Base-by-base conservation (phyloP, 129 eudicot genomes). In the Artemisia argyi region DNA sequence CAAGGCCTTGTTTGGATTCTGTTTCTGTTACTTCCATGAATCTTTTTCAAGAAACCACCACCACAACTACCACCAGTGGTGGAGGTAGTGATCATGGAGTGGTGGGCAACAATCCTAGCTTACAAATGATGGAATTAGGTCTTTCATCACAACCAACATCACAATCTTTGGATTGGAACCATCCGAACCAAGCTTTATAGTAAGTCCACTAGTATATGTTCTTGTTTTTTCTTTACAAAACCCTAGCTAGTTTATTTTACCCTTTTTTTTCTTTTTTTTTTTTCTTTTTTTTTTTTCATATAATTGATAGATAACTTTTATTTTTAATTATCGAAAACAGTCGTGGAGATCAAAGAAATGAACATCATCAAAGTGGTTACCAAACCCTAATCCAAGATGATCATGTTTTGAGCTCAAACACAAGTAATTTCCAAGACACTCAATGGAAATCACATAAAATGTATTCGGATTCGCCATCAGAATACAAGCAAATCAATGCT, bases 141-240 rank as follows among this genome's bases (percentile, higher is more conserved):
- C 93, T 88, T 61, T 84, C 97, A 58, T 82, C 96, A 74, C 96
- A 84, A 82, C 82, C 82, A 63, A 64, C 72, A 71, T 78, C 82
- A 16, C 80, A 74, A 52, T 48, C 84, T 1, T 73, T 86, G 83
- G 93, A 88, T 62, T 92, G 98, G 98, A 92, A 87, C 59, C 98
- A 88, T 62, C 89, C 96, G 98, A 92, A 87, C 59, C 98, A 89
- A 79, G 58, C 87, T 68, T 55, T 88, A 64, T 74, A 79, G 98
- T 92, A 83, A 89, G 94, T 79, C 71, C 54, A 76, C 35, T 61
- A 51, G 26, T 24, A 24, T 24, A 66, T 65, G 68, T 74, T 73
- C 55, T 61, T 62, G 51, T 56, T 24, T 22, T 28, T 20, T 68
- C 32, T 19, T 53, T 72, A 55, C 17, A 52, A 75, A 71, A 64